Base-by-base conservation (phyloP, 495 filamentous ascomycete genomes). In the Durotheca rogersii region DNA sequence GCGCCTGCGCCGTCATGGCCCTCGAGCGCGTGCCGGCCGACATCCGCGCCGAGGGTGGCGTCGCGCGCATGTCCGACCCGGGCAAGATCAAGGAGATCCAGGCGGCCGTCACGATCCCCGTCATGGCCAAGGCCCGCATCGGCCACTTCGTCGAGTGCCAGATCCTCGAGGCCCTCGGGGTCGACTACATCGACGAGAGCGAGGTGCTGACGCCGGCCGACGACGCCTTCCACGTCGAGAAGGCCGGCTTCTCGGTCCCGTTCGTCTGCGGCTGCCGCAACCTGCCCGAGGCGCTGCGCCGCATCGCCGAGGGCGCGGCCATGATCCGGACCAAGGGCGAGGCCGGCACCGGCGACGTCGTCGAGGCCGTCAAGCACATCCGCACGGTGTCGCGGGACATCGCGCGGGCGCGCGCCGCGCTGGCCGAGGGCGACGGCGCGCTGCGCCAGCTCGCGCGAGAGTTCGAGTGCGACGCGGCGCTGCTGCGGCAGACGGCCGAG, bases 281-380 rank as follows among this genome's bases (percentile, higher is more conserved):
- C 76, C 75, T 98, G 10, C 91, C 90, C 37, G 93, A 98, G 74
- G 93, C 94, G 29, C 80, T 98, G 51, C 79, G 93, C 34, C 82
- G 93, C 34, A 95, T 98, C 66, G 81, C 80, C 50, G 93, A 98
- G 71, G 93, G 93, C 41, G 93, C 93, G 10, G 92, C 93, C 25
- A 97, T 98, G 93, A 97, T 98, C 72, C 84, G 93, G 53, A 98
- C 93, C 48, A 98, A 98, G 78, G 93, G 93, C 31, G 93, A 98
- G 70, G 93, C 93, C 27, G 93, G 93, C 37, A 98, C 93, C n/a
- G 93, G 93, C 32, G 93, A 98, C 67, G 87, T 98, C 19, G 88
- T 98, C 49, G 93, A 97, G 75, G 94, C 93, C 31, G 94, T 96
- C 18, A 84, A 85, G 69, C 93, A 98, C 79, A 95, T 95, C 80